phyloP scores from a whole-genome alignment of 208 protist genomes.

The Wallacemonas collosoma region DNA sequence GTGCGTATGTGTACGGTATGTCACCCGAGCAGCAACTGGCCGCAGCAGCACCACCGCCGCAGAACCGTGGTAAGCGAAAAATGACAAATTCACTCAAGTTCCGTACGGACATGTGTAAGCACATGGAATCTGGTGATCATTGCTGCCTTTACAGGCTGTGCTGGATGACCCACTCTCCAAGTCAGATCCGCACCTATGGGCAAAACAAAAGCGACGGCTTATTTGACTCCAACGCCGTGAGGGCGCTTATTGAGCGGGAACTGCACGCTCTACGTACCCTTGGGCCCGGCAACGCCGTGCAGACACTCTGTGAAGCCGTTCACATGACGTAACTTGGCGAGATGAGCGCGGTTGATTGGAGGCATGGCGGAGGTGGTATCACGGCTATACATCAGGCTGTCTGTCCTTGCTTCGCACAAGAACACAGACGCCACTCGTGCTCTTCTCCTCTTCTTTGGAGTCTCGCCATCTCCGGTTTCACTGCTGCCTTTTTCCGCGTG shows the following conservation, averaged over 20 bases:
- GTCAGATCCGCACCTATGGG: not conserved
- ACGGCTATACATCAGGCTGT: no score
- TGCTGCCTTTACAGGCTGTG: not conserved
- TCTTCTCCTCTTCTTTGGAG: no score
- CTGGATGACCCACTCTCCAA: not conserved
- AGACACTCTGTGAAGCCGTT: no score
- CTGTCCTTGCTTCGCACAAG: no score
- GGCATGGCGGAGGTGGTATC: no score
- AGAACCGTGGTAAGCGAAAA: not conserved
- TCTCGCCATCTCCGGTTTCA: no score
- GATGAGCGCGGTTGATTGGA: no score
- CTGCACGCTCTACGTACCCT: no score
- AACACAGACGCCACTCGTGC: no score
- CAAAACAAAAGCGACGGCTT: not conserved
- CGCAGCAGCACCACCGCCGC: not conserved
- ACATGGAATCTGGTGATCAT: not conserved
- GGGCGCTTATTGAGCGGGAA: not conserved
- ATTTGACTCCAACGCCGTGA: not conserved
- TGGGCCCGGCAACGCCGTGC: no score
- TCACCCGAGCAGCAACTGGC: not conserved
- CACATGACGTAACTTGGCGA: no score
- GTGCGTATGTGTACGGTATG: not conserved
- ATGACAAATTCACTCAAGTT: not conserved
- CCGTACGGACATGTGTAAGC: not conserved
- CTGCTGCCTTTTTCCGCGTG: no score